Percentiles rank a stretch among this genome's conserved stretches.
Evolutionary conservation across 1,284 basidiomycete genomes (phyloP).

Genomic region (Sanguinoderma infundibulare): DNA sequence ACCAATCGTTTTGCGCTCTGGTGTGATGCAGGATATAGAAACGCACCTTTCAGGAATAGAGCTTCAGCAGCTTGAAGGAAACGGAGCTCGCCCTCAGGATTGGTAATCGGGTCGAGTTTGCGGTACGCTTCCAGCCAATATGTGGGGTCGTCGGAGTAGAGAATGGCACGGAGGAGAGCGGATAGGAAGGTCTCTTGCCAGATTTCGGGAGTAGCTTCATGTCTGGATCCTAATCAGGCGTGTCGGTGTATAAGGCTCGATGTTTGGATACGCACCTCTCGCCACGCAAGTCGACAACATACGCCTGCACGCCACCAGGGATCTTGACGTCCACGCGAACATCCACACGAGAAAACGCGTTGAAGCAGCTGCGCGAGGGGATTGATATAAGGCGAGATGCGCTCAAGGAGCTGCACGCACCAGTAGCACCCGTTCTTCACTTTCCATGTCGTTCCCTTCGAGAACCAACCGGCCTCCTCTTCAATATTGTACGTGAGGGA

Average conservation of each 20-base stretch:
- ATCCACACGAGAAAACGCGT: constrained; percentile 97
- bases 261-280: constrained; percentile 68
- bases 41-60: constrained; percentile 86
- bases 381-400: neutral
- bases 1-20: neutral
- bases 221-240: constrained; percentile 49
- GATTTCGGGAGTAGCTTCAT: constrained; percentile 90
- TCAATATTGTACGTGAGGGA: constrained; percentile 95
- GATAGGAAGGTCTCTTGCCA: constrained; percentile 99
- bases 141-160: constrained; percentile 95
- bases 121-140: constrained; percentile 94
- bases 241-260: neutral
- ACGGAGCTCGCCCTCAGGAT: constrained; percentile 85
- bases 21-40: neutral
- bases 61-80: constrained; percentile 93
- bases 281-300: constrained; percentile 92
- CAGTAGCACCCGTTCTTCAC: constrained; percentile 95
- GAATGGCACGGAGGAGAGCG: constrained; percentile 87
- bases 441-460: constrained; percentile 87
- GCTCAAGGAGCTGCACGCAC: constrained; percentile 46
- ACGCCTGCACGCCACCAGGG: constrained; percentile 95
- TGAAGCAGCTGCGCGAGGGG: constrained; percentile 79
- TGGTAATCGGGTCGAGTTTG: constrained; percentile 94
- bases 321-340: constrained; percentile 98
- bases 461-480: constrained; percentile 92